Base-by-base conservation (phyloP, 768 basidiomycete species). In the Dictyophora rubrovolvata region DNA sequence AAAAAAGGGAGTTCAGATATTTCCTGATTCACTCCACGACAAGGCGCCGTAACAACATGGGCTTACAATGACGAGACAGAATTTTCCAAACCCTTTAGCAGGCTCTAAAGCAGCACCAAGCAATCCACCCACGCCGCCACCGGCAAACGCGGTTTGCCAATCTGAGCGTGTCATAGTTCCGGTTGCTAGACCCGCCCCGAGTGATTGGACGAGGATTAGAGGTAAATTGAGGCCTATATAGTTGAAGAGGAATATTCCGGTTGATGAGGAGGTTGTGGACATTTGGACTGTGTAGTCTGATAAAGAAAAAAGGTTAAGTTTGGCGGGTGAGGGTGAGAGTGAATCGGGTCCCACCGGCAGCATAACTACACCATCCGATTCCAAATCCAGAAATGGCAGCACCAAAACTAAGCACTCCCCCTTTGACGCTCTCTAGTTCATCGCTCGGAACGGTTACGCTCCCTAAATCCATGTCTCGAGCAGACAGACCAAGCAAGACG, bases 181-280 rank as follows among this genome's bases (percentile, higher is more conserved):
- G 34, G 72, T 72, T 35, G 70, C 70, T 71, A 77, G 75, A 54
- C 75, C 62, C 20, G 76, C 78, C 42, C 79, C 79, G 54, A 81
- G 73, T 64, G 73, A 74, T 68, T 78, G 70, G 58, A 79, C 61
- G 53, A 75, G 67, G 60, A 77, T 67, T 48, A 63, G 60, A 47
- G 63, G 63, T 18, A 64, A 59, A 56, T 66, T 67, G 28, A 73
- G 62, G 33, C 72, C 73, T 37, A 67, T 57, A 55, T 73, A 78
- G 10, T 76, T 78, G 66, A 68, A 70, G 14, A 59, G 22, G 64
- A 77, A 77, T 22, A 76, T 69, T 63, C 72, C 73, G 65, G 65
- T 66, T 20, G 64, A 60, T n/a, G 71, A 66, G 9, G 71, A 70
- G 23, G 66, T 61, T 57, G 66, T 69, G 34, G 74, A 73, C 64